phyloP scores from a whole-genome alignment of 768 basidiomycete genomes.

The Pholiota microspora region DNA sequence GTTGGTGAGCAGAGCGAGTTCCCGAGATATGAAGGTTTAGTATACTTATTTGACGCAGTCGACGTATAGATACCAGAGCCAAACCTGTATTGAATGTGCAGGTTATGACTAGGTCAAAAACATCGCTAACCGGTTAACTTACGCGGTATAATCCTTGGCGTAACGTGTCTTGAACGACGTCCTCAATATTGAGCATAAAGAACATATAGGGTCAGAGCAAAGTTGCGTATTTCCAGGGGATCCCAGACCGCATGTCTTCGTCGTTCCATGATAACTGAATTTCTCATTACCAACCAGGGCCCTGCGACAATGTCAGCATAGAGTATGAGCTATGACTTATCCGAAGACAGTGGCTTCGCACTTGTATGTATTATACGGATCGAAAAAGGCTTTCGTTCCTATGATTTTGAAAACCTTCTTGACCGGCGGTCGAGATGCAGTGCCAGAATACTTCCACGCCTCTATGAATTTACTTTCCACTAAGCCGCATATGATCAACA shows the following conservation, averaged over 20 bases:
- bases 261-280: conserved; percentile 17
- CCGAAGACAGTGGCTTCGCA: background rate
- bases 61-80: conserved; percentile 17
- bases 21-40: background rate
- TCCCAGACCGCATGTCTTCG: conserved; percentile 10
- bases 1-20: too few species aligned
- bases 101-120: background rate
- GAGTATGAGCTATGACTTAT: background rate
- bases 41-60: conserved; percentile 13
- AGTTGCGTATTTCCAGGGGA: conserved; percentile 4
- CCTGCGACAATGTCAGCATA: background rate
- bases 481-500: background rate
- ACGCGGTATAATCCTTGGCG: conserved; percentile 12
- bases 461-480: conserved; percentile 16
- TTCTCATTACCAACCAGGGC: conserved; percentile 9
- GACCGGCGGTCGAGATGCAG: conserved; percentile 3
- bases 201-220: conserved; percentile 5
- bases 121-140: background rate
- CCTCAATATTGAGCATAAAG: conserved; percentile 15
- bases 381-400: conserved; percentile 12
- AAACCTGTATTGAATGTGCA: conserved; percentile 11
- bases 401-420: conserved; percentile 17
- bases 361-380: conserved; percentile 16
- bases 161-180: conserved; percentile 14
- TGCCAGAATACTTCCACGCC: conserved; percentile 13